Conservation (phyloP, 1,284 basidiomycete genomes). For the Stereum hirsutum region DNA sequence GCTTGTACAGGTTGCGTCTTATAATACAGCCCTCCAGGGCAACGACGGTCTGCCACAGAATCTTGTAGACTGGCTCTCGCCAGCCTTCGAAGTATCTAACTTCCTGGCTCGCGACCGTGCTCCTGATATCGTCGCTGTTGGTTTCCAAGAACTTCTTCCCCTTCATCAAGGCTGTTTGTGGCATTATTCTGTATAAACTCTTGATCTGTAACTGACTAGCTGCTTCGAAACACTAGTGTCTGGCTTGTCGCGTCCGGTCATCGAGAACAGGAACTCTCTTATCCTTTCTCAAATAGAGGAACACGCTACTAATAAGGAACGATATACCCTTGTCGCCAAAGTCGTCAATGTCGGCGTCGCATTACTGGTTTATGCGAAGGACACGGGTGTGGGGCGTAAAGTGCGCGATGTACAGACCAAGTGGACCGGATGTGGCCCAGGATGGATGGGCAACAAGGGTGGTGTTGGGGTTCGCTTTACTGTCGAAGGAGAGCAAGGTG, state of each 20-base stretch:
- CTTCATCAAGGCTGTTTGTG: constrained; percentile 68
- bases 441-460: constrained; percentile 92
- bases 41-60: constrained; percentile 65
- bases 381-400: constrained; percentile 51
- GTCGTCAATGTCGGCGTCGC: constrained; percentile 76
- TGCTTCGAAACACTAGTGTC: no score
- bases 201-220: constrained; percentile 5
- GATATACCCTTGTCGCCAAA: constrained; percentile 65
- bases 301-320: constrained; percentile 56
- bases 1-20: constrained; percentile 76
- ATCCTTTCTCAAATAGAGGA: constrained; percentile 65
- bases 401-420: constrained; percentile 63
- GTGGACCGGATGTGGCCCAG: constrained; percentile 71
- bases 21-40: constrained; percentile 80
- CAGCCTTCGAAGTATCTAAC: constrained; percentile 65
- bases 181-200: constrained; percentile 4
- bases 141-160: constrained; percentile 85
- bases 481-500: constrained; percentile 44
- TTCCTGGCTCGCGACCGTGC: constrained; percentile 56
- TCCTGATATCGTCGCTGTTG: constrained; percentile 81
- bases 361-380: constrained; percentile 71
- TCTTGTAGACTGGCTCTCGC: constrained; percentile 76
- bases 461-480: constrained; percentile 86
- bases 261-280: constrained; percentile 50
- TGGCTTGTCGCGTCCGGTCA: constrained; percentile 52